Evolutionary conservation across 1,284 basidiomycete species (phyloP).

Genomic region (Phylloboletellus chloephorus): DNA sequence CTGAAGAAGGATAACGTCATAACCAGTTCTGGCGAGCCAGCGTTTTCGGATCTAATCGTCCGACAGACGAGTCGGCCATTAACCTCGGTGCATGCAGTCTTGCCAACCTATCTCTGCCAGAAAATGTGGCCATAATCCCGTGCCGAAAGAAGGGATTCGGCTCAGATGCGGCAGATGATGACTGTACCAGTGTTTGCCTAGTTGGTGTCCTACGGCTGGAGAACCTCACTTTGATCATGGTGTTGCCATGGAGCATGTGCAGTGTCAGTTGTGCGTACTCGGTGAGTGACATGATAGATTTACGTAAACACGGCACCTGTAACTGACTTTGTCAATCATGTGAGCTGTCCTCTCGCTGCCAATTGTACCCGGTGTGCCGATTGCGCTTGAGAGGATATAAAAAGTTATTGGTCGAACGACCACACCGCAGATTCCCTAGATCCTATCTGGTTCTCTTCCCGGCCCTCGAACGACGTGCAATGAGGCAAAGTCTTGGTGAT

Average conservation of each 20-base stretch:
- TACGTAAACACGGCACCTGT: background rate
- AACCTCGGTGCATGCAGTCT: conserved; percentile 46
- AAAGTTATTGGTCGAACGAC: background rate
- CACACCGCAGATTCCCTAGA: too few species aligned
- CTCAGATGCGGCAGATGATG: background rate
- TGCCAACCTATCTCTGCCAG: conserved; percentile 50
- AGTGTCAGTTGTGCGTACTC: background rate
- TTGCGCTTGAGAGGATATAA: background rate
- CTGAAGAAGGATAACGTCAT: conserved; percentile 57
- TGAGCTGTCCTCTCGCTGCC: too few species aligned
- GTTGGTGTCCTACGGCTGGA: too few species aligned
- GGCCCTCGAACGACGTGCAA: background rate
- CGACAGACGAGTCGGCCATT: conserved; percentile 34
- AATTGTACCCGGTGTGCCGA: too few species aligned
- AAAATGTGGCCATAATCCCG: background rate
- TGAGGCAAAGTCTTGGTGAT: background rate
- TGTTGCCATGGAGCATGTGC: too few species aligned
- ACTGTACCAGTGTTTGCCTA: too few species aligned
- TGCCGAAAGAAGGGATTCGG: background rate
- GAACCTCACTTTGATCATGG: too few species aligned
- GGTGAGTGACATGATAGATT: background rate
- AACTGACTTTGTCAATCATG: too few species aligned
- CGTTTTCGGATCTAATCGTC: conserved; percentile 44
- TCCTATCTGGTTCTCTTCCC: too few species aligned
- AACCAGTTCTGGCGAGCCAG: conserved; percentile 34